Percentiles rank a stretch among this genome's conserved stretches.
Conservation (phyloP, 73 alveolate species). For the Effrenium voratum region DNA sequence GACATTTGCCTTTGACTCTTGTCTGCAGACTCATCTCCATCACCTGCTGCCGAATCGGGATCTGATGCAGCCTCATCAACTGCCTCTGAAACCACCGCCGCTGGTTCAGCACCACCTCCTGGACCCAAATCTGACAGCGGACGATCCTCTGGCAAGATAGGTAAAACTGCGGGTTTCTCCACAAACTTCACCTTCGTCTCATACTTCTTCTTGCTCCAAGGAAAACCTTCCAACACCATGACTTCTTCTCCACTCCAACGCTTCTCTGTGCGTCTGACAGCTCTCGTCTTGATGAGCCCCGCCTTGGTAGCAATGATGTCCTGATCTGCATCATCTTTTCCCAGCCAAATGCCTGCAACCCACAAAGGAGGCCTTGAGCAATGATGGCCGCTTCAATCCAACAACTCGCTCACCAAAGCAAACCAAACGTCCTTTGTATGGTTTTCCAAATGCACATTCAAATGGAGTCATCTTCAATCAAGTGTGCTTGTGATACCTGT, state of each 20-base stretch:
- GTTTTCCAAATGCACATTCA: background rate
- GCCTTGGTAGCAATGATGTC: background rate
- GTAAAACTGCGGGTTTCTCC: background rate
- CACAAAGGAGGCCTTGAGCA: background rate
- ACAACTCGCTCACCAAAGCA: background rate
- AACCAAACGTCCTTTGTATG: background rate
- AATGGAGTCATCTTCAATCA: background rate
- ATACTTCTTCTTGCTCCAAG: background rate
- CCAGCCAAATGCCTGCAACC: background rate
- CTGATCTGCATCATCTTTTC: background rate
- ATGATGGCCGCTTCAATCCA: background rate
- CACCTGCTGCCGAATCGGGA: background rate
- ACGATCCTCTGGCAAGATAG: background rate
- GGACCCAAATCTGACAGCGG: background rate
- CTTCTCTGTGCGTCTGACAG: background rate
- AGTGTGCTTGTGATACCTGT: background rate
- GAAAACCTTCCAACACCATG: background rate
- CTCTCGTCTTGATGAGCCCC: background rate
- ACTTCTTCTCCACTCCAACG: background rate
- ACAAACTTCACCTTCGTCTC: background rate
- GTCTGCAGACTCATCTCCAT: background rate
- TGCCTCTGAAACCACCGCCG: background rate
- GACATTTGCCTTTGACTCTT: background rate
- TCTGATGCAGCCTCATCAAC: background rate
- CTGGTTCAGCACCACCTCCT: background rate